These are phyloP conservation scores for Alternaria novae-zelandiae DNA, from an alignment of 2,329 filamentous ascomycete genomes.

Conservation along the genomic window DNA sequence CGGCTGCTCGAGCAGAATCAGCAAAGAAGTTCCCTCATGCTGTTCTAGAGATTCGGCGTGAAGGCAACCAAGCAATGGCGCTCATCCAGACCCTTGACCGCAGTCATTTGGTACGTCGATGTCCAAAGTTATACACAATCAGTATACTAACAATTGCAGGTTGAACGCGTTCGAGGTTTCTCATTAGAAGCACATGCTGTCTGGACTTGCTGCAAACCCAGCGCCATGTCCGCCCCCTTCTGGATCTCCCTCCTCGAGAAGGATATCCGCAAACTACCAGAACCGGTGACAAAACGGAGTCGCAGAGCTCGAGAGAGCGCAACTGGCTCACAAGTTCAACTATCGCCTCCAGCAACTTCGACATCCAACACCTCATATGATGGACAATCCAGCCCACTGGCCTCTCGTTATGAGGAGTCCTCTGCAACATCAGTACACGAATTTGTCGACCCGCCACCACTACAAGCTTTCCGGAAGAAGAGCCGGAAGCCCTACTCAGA, in stretches of 20 bases:
- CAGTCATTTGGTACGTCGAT: slow-evolving; percentile 53
- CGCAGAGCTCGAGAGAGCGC: slow-evolving; percentile 33
- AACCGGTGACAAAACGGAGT: slow-evolving; percentile 38
- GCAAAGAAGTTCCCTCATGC: slow-evolving; percentile 56
- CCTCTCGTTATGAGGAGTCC: slow-evolving; percentile 39
- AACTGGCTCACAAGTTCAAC: slow-evolving; percentile 26
- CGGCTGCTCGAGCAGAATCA: slow-evolving; percentile 29
- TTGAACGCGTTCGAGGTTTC: slow-evolving; percentile 60
- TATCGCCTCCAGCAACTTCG: slow-evolving; percentile 43
- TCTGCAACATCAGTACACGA: slow-evolving; percentile 45
- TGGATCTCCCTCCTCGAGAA: slow-evolving; percentile 57
- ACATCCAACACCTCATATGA: slow-evolving; percentile 49
- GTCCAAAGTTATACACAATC: neutral
- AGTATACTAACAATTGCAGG: slow-evolving; percentile 38
- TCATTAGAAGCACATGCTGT: slow-evolving; percentile 61
- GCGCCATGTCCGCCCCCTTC: slow-evolving; percentile 54
- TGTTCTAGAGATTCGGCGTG: slow-evolving; percentile 58
- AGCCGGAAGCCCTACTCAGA: slow-evolving; percentile 41
- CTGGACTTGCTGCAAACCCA: slow-evolving; percentile 55
- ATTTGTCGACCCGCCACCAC: slow-evolving; percentile 47
- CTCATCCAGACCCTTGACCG: slow-evolving; percentile 54
- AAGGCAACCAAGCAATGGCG: slow-evolving; percentile 49
- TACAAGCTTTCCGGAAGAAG: slow-evolving; percentile 55
- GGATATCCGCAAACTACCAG: slow-evolving; percentile 62
- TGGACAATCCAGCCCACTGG: slow-evolving; percentile 40